Evolutionary conservation across 1,284 basidiomycete species (phyloP), one percentile per base, ranked within the genome.

Genomic region (Somion occarium): DNA sequence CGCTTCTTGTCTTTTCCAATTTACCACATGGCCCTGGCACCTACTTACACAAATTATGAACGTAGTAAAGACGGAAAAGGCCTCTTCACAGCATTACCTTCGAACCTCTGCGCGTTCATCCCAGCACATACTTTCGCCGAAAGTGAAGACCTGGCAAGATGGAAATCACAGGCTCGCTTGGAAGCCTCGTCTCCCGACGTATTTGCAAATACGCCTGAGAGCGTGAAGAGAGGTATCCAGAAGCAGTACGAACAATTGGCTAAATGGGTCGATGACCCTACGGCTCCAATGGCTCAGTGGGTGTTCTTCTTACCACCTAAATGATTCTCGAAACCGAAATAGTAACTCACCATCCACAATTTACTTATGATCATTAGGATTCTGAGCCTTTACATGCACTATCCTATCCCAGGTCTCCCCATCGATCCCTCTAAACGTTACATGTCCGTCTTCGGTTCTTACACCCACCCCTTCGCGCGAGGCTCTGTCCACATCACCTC

Each of bases 401-500:
- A 27, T 37, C 48, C 41, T 13, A 18, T 49, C 23, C 9, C 38
- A 20, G 38, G 48, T 5, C 3, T 49, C 4, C 15, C 24, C 25
- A 12, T 24, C 20, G 19, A 27, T 38, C 25, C 19, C 37, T 24
- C 23, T 12, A 37, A 54, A 25, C 49, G 43, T 7, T 44, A 45
- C 43, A 38, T 27, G 22, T 45, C 42, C 19, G n/a, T 45, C 11
- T 22, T 45, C 27, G 22, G 18, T 18, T 41, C 39, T 23, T 44
- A 26, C 38, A 34, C 30, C 2, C 41, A 50, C 22, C 49, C 49
- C n/a, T 38, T 50, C 24, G n/a, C 44, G 11, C 49, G 49, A 11
- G 49, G 49, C 11, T 34, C 41, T 4, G 26, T 34, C 13, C 53
- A 54, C 42, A 54, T 54, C 46, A n/a, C 30, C 15, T 51, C 50